Percentiles rank a stretch among this genome's conserved stretches.
phyloP scores from a whole-genome alignment of 352 stramenopile species.

The Pythium vanterpoolii region DNA sequence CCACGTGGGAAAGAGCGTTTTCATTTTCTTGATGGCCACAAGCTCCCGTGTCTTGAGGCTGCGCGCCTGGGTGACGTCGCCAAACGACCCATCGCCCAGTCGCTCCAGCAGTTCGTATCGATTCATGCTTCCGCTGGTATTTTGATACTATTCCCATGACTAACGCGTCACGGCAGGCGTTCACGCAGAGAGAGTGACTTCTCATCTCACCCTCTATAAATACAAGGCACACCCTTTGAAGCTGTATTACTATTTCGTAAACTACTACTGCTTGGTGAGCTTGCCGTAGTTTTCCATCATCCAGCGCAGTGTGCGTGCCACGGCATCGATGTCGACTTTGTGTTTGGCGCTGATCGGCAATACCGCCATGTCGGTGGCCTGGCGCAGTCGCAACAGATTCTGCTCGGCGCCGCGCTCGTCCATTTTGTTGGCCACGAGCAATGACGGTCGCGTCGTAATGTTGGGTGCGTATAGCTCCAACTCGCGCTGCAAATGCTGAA shows the following conservation, averaged over 20 bases:
- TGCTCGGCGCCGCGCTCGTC: conserved; percentile 79
- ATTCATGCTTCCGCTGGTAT: conserved; percentile 75
- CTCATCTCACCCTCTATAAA: neutral
- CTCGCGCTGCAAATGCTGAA: conserved; percentile 76
- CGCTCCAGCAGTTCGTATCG: conserved; percentile 91
- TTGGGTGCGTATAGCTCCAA: conserved; percentile 84
- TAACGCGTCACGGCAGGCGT: no score
- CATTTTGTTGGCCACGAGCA: conserved; percentile 91
- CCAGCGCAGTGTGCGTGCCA: conserved; percentile 64
- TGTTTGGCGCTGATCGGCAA: conserved; percentile 83
- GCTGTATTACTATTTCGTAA: neutral
- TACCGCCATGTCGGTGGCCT: conserved; percentile 69
- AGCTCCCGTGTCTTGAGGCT: conserved; percentile 90
- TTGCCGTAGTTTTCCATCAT: conserved; percentile 46
- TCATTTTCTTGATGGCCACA: conserved; percentile 87
- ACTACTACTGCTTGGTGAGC: conserved; percentile 40
- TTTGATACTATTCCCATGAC: no score
- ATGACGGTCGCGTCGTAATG: conserved; percentile 79
- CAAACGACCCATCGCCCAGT: conserved; percentile 93
- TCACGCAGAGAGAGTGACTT: neutral
- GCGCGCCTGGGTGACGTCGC: conserved; percentile 89
- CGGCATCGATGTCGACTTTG: conserved; percentile 83
- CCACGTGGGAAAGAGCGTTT: conserved; percentile 73
- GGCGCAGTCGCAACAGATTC: conserved; percentile 69
- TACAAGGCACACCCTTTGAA: neutral